These are phyloP conservation scores for Taiozyma sp. DNA, from an alignment of 1,139 yeast genomes.

Conservation along the genomic window DNA sequence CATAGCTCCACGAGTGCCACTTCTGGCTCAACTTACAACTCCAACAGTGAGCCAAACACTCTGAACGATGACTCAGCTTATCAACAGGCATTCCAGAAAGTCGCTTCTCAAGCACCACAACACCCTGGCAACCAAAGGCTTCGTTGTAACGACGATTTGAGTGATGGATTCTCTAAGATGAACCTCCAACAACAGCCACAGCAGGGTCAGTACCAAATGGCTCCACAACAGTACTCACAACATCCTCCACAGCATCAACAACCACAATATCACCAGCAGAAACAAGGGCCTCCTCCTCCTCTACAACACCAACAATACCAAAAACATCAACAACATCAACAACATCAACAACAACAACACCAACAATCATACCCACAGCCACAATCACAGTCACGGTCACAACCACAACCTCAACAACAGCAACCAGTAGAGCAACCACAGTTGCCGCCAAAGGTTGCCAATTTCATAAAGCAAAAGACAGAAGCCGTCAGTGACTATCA, in stretches of 20 bases:
- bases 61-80: neutral
- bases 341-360: neutral
- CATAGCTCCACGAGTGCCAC: neutral
- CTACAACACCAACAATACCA: neutral
- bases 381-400: neutral
- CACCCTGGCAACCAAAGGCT: neutral
- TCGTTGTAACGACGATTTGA: neutral
- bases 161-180: neutral
- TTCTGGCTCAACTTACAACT: neutral
- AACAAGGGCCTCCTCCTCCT: neutral
- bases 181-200: constrained; percentile 1
- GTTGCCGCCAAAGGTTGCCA: neutral
- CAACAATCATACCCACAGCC: neutral
- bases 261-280: neutral
- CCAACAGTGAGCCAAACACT: neutral
- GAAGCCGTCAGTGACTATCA: constrained; percentile 30
- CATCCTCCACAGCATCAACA: neutral
- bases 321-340: neutral
- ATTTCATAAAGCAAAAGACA: constrained; percentile 26
- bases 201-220: neutral
- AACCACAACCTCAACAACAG: neutral
- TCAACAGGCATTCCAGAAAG: neutral
- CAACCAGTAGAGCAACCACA: neutral
- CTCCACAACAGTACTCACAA: neutral
- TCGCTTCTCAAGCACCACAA: neutral